Evolutionary conservation across 2,329 filamentous ascomycete genomes (phyloP), one percentile per base, ranked within the genome.

Genomic region (Emergomyces orientalis): DNA sequence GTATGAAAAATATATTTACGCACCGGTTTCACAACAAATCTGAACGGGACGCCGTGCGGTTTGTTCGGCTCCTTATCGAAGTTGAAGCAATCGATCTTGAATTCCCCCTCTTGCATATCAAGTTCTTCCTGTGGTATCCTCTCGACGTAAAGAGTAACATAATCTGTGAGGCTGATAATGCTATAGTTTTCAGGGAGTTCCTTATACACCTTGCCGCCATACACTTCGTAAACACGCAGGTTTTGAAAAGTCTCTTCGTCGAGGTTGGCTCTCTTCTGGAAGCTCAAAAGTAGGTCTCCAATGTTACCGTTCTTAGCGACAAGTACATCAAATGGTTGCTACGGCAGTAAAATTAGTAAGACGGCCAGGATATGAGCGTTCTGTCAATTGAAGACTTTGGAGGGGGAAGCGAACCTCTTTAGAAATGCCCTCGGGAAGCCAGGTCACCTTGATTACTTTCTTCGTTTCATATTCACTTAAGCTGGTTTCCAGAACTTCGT

Each of bases 401-500:
- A 39, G 41, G 43, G 32, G 25, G 19, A 72, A 47, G 8, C 82
- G 75, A 76, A 90, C 89, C 78, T 96, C 92, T 79, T 97, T 97
- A 13, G 86, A 86, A 66, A 97, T 88, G 52, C 94, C 94, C 66
- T 99, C 94, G 49, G 88, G 89, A 55, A 99, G 80, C 86, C 89
- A 93, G 1, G 82, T 89, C 57, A 99, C 78, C 74, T 90, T 93
- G 66, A 97, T 79, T 63, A 80, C 85, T 79, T 95, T 97, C 80
- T 96, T 94, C 63, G 90, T 94, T 72, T 99, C 94, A 52, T 96
- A 82, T 75, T 99, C 95, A 30, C 90, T 89, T 56, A 99, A 78
- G 70, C 91, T 96, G 80, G 97, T 96, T 66, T 99, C 94, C 49
- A 99, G 79, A 34, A 97, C 85, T 74, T 99, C 94, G 72, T 92